Evolutionary conservation across 441 rosid genomes (phyloP), one percentile per base, ranked within the genome.

Genomic region (Erysimum cheiri): DNA sequence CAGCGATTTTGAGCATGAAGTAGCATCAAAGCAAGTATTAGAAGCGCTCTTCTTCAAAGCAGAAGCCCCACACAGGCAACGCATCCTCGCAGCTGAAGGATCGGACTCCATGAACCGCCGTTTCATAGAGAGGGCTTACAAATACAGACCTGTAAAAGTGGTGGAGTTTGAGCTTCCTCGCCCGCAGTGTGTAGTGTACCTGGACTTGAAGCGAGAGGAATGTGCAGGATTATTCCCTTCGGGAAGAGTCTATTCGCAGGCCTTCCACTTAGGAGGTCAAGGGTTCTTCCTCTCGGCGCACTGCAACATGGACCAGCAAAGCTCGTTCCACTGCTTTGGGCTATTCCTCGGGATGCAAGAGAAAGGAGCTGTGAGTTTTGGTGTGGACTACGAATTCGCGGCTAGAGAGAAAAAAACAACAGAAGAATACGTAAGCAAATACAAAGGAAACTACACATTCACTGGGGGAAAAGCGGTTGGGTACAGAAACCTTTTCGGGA

Each of bases 341-440:
- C 82, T 88, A 40, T 88, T 87, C 77, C 74, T 88, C 58, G 95
- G 94, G 56, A 87, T 88, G 95, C 94, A 88, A 71, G 92, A 88
- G 78, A 88, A 87, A 77, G 88, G 90, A 58, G 86, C 88, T 0
- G 90, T 85, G 41, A 80, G 82, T 39, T 88, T 87, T 69, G 84
- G 88, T 1, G 95, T 87, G 66, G 91, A 88, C 76, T 86, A 86
- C 9, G 91, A 88, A 69, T 88, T 88, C 15, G 85, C 91, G 2
- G 88, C 88, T 2, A 81, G 94, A 66, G 71, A 88, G 8, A 60
- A 29, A 80, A 14, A 69, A 26, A 3, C 37, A 78, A 0, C 85
- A 81, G 63, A 60, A 10, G 91, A 83, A 29, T 88, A 72, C 49
- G 19, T 43, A 8, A 86, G 91, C 76, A 86, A 86, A 66, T 86